Evolutionary conservation across 75 land plant species (phyloP).

Genomic region (Azolla pinnata): DNA sequence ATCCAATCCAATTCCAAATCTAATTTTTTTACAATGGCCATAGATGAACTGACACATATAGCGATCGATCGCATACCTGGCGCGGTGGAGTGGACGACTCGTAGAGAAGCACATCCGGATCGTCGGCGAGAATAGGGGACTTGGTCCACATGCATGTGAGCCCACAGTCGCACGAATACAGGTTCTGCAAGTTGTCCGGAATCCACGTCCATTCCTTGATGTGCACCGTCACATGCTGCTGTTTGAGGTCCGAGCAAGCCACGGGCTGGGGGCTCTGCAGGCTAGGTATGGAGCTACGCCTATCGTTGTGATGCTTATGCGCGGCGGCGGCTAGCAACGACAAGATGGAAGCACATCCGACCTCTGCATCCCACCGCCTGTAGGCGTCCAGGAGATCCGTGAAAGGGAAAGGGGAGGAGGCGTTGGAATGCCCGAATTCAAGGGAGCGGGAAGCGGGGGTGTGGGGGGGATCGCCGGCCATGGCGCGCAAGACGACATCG

Average conservation of each 20-base stretch:
- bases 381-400: constrained; percentile 41
- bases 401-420: too few species aligned
- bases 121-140: constrained; percentile 60
- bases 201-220: constrained; percentile 96
- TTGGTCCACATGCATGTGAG: constrained; percentile 92
- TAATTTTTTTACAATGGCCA: not conserved
- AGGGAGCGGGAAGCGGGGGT: too few species aligned
- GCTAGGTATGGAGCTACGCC: constrained; percentile 16
- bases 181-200: constrained; percentile 75
- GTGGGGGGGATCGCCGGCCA: too few species aligned
- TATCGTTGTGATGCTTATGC: too few species aligned
- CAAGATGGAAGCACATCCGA: constrained; percentile 70
- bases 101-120: constrained; percentile 72
- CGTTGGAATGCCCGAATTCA: too few species aligned
- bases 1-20: not conserved
- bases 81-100: constrained; percentile 63
- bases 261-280: constrained; percentile 28
- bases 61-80: constrained; percentile 29
- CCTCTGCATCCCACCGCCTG: constrained; percentile 53
- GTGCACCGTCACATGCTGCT: constrained; percentile 54
- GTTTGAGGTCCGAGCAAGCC: constrained; percentile 33
- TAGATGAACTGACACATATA: not conserved
- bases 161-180: constrained; percentile 81
- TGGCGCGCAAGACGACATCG: too few species aligned
- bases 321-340: too few species aligned